Conservation (phyloP, 2,329 filamentous ascomycete species). For the Aureobasidium sp. region DNA sequence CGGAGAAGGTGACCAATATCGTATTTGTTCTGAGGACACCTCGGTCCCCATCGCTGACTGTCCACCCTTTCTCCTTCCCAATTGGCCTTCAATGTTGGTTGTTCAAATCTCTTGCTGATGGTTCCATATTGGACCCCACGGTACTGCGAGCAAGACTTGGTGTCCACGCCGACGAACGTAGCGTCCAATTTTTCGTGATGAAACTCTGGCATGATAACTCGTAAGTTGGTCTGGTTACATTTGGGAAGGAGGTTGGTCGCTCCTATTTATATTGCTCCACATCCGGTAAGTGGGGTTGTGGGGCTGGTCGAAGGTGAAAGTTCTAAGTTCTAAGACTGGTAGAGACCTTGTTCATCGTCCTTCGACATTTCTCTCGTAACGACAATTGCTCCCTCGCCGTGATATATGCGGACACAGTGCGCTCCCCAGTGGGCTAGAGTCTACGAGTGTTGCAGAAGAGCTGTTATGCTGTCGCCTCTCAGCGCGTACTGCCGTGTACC, state of each 20-base stretch:
- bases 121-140: slow-evolving; percentile 20
- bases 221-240: not conserved
- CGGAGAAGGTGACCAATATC: slow-evolving; percentile 41
- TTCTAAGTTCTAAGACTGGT: not conserved
- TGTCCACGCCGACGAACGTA: slow-evolving; percentile 17
- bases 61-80: slow-evolving; percentile 23
- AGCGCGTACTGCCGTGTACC: too few relatives aligned
- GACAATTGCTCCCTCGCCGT: too few relatives aligned
- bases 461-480: too few relatives aligned
- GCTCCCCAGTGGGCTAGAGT: too few relatives aligned
- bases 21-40: slow-evolving; percentile 36
- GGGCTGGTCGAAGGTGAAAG: not conserved
- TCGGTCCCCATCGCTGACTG: slow-evolving; percentile 25
- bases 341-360: not conserved
- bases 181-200: slow-evolving; percentile 17
- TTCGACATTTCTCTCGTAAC: not conserved
- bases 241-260: not conserved
- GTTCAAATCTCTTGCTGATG: slow-evolving; percentile 18
- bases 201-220: slow-evolving; percentile 9
- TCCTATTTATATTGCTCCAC: slow-evolving; percentile 14
- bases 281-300: slow-evolving; percentile 1
- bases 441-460: too few relatives aligned
- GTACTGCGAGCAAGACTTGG: slow-evolving; percentile 17
- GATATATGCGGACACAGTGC: too few relatives aligned
- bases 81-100: slow-evolving; percentile 10